Percentiles rank a stretch among this genome's conserved stretches.
phyloP scores from a whole-genome alignment of 2,329 filamentous ascomycete genomes.

The Shiraia bambusicola region DNA sequence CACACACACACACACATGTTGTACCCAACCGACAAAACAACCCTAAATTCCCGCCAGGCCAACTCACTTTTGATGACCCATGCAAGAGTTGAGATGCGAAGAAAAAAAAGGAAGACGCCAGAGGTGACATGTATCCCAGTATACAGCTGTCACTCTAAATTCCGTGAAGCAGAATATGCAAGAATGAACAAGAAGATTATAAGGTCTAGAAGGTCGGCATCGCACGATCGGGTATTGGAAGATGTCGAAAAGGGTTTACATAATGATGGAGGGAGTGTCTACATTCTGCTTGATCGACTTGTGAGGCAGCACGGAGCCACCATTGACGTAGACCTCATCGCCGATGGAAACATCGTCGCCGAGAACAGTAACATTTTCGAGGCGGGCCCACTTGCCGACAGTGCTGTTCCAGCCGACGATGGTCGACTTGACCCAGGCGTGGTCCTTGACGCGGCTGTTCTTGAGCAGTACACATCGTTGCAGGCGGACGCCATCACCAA shows the following conservation, averaged over 20 bases:
- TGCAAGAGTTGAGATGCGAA: constrained; percentile 11
- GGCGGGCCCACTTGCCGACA: constrained; percentile 90
- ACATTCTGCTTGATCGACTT: constrained; percentile 99
- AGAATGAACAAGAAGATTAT: constrained; percentile 37
- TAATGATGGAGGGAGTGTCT: constrained; percentile 59
- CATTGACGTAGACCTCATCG: constrained; percentile 98
- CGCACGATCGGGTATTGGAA: constrained; percentile 8
- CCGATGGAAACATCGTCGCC: constrained; percentile 97
- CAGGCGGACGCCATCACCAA: constrained; percentile 90
- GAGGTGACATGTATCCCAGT: constrained; percentile 10
- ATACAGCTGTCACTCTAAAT: constrained; percentile 15
- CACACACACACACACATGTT: too few relatives aligned
- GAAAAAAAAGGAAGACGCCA: constrained; percentile 9
- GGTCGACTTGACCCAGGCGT: constrained; percentile 98
- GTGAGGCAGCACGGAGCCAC: constrained; percentile 90
- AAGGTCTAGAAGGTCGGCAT: constrained; percentile 21
- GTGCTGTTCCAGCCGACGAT: constrained; percentile 98
- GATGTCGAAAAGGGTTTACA: constrained; percentile 38
- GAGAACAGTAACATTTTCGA: constrained; percentile 97
- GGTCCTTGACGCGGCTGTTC: constrained; percentile 94
- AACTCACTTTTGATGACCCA: constrained; percentile 18
- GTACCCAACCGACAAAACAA: constrained; percentile 5
- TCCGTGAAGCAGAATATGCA: constrained; percentile 34
- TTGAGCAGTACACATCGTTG: constrained; percentile 89
- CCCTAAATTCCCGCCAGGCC: constrained; percentile 11